Evolutionary conservation across 495 filamentous ascomycete genomes (phyloP).

Genomic region (Penicillium samsonianum): DNA sequence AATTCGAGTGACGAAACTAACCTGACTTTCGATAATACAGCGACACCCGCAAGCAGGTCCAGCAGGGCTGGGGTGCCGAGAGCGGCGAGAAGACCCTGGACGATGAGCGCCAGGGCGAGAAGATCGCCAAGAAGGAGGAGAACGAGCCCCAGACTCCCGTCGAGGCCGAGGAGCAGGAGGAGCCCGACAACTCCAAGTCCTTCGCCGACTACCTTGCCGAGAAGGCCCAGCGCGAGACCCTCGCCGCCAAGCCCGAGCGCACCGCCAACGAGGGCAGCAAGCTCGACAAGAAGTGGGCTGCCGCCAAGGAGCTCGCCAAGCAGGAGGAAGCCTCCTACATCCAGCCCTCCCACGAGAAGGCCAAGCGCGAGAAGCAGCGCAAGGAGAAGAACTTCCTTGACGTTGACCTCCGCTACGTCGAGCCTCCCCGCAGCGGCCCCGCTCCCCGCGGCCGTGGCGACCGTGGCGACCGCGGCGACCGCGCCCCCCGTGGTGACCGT

Average conservation of each 20-base stretch:
- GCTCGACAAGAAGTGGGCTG: conserved; percentile 86
- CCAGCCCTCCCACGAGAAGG: conserved; percentile 72
- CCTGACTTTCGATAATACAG: conserved; percentile 38
- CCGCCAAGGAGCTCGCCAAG: conserved; percentile 73
- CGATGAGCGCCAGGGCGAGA: conserved; percentile 85
- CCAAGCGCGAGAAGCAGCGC: conserved; percentile 83
- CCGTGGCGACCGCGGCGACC: conserved; percentile 51
- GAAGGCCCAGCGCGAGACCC: conserved; percentile 74
- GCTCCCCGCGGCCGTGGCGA: conserved; percentile 51
- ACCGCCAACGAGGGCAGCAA: conserved; percentile 88
- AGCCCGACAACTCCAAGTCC: conserved; percentile 84
- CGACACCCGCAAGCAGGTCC: conserved; percentile 90
- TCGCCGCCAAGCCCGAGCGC: conserved; percentile 72
- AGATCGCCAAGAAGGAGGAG: conserved; percentile 80
- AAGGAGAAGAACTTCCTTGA: conserved; percentile 89
- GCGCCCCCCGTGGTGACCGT: conserved; percentile 54
- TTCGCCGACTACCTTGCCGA: conserved; percentile 87
- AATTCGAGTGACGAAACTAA: conserved; percentile 13
- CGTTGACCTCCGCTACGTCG: conserved; percentile 78
- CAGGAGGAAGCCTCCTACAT: conserved; percentile 76
- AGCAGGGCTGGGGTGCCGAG: conserved; percentile 83
- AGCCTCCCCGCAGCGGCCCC: conserved; percentile 53
- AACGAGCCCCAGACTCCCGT: conserved; percentile 57
- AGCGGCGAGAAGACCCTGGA: conserved; percentile 78
- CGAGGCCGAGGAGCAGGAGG: conserved; percentile 55